These are phyloP conservation scores for Claviceps sp. DNA, from an alignment of 2,329 filamentous ascomycete species.

Conservation along the genomic window DNA sequence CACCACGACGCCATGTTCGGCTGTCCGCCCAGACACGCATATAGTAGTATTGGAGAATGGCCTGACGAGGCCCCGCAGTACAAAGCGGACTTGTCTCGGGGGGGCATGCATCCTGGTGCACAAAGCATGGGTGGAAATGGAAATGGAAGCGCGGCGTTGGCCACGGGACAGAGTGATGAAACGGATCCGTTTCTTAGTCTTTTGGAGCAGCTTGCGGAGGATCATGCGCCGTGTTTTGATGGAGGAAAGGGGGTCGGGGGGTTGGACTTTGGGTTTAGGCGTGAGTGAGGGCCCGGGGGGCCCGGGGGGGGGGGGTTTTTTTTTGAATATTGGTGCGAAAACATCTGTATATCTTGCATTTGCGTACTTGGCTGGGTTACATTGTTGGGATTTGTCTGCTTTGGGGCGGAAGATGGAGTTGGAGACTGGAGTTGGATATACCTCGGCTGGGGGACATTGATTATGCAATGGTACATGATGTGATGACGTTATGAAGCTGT, in stretches of 20 bases:
- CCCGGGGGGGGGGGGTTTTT: too few species aligned
- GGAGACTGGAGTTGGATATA: too few species aligned
- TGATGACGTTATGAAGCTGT: too few species aligned
- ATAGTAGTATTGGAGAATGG: slow-evolving; percentile 33
- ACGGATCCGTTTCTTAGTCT: slow-evolving; percentile 72
- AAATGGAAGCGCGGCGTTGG: slow-evolving; percentile 29
- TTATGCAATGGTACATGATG: too few species aligned
- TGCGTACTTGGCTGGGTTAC: neutral
- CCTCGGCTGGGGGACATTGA: too few species aligned
- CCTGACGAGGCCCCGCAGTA: slow-evolving; percentile 21
- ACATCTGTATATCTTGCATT: neutral
- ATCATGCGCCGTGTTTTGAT: slow-evolving; percentile 44
- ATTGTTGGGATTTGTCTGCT: too few species aligned
- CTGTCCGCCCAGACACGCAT: slow-evolving; percentile 37
- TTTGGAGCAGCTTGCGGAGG: slow-evolving; percentile 71
- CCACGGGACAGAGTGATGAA: slow-evolving; percentile 41
- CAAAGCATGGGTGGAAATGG: slow-evolving; percentile 25
- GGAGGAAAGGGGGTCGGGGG: slow-evolving; percentile 50
- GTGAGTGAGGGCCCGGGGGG: neutral
- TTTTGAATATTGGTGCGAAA: neutral
- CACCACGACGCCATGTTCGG: slow-evolving; percentile 48
- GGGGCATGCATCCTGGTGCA: slow-evolving; percentile 18
- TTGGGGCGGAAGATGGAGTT: too few species aligned
- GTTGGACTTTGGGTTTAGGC: slow-evolving; percentile 58
- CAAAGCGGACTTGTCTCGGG: slow-evolving; percentile 10